Conservation (phyloP, 345 rosid species). For the Fremontodendron californicum region DNA sequence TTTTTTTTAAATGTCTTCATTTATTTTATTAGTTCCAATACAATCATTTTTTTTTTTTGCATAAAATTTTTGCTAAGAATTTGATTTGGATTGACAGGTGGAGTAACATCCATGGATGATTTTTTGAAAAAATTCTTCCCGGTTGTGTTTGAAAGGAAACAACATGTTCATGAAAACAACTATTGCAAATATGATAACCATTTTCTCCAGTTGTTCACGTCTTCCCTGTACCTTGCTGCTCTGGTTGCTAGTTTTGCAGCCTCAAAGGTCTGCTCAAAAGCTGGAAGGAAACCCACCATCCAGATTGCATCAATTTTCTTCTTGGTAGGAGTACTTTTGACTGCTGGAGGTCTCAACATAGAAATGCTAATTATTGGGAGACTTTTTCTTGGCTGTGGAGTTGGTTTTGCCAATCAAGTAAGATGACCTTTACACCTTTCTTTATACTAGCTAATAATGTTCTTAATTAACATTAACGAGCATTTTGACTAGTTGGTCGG, state of each 20-base stretch:
- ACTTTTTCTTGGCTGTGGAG: conserved; percentile 54
- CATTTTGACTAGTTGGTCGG: no score
- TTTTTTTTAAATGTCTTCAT: neutral
- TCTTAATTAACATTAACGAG: no score
- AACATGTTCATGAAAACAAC: conserved; percentile 44
- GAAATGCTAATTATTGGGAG: conserved; percentile 59
- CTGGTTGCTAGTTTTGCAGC: no score
- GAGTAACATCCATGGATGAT: no score
- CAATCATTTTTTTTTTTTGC: neutral
- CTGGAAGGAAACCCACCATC: no score
- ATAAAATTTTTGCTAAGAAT: neutral
- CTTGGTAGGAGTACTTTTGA: conserved; percentile 47
- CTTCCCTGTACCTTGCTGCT: conserved; percentile 71
- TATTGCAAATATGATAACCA: no score
- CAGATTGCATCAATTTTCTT: conserved; percentile 57
- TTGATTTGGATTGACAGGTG: neutral
- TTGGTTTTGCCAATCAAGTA: conserved; percentile 76
- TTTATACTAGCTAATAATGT: no score
- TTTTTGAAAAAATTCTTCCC: no score
- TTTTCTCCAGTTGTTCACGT: conserved; percentile 78
- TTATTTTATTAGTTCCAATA: neutral
- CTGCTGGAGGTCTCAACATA: conserved; percentile 38
- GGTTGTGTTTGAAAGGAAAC: conserved; percentile 52
- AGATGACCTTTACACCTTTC: neutral
- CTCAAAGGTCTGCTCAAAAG: conserved; percentile 39